phyloP scores from a whole-genome alignment of 2,329 filamentous ascomycete species.

The Curvularia verruculosa region DNA sequence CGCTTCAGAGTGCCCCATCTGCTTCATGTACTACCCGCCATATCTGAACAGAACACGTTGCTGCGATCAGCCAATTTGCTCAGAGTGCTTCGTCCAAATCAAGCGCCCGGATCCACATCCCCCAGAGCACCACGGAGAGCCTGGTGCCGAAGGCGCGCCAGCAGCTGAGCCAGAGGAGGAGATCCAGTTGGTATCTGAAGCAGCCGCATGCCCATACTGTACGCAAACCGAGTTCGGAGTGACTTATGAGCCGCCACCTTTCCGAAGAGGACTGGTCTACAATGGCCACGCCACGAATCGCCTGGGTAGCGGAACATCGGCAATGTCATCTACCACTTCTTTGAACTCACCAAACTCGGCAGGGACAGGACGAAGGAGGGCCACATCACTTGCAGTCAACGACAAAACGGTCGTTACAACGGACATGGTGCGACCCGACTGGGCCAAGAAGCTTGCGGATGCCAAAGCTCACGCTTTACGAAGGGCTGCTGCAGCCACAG shows the following conservation, averaged over 20 bases:
- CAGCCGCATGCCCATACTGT: constrained; percentile 92
- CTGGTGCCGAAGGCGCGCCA: constrained; percentile 40
- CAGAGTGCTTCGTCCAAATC: constrained; percentile 98
- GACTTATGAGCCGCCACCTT: constrained; percentile 89
- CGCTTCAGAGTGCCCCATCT: constrained; percentile 89
- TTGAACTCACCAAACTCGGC: constrained; percentile 64
- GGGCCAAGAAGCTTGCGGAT: constrained; percentile 85
- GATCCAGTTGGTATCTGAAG: constrained; percentile 81
- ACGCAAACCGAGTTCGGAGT: constrained; percentile 94
- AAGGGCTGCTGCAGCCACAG: constrained; percentile 89
- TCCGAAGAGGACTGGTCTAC: constrained; percentile 81
- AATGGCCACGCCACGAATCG: constrained; percentile 60
- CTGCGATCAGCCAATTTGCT: constrained; percentile 95
- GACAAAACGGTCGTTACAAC: constrained; percentile 89
- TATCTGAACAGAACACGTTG: constrained; percentile 94
- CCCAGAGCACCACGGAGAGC: constrained; percentile 71
- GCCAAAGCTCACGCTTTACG: constrained; percentile 85
- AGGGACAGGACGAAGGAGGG: constrained; percentile 60
- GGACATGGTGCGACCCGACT: constrained; percentile 90
- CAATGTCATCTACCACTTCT: constrained; percentile 87
- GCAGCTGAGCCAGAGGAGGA: constrained; percentile 58
- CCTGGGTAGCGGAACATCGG: constrained; percentile 64
- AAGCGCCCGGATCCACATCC: constrained; percentile 91
- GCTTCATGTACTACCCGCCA: constrained; percentile 93
- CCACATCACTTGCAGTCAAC: constrained; percentile 77